These are phyloP conservation scores for Cercophora samala DNA, from an alignment of 495 filamentous ascomycete genomes.

Conservation along the genomic window DNA sequence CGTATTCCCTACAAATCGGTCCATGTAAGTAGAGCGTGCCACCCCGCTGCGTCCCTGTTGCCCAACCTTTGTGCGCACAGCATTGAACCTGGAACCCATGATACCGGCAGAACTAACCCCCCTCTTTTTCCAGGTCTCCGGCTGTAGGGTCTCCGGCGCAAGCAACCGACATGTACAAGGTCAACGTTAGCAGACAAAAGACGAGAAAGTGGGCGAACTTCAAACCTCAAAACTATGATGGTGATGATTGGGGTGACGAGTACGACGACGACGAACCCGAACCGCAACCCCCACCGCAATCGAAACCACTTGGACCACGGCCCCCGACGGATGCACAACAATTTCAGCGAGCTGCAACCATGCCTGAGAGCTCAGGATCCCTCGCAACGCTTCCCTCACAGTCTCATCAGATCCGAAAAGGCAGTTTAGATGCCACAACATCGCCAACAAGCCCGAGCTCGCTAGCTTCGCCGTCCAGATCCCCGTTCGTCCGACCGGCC, in stretches of 20 bases:
- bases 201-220: constrained; percentile 95
- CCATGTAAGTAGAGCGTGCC: constrained; percentile 20
- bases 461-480: constrained; percentile 34
- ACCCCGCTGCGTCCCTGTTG: not conserved
- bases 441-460: constrained; percentile 31
- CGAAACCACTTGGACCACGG: constrained; percentile 28
- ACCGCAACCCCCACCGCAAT: constrained; percentile 34
- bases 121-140: constrained; percentile 29
- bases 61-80: constrained; percentile 9
- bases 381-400: constrained; percentile 26
- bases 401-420: constrained; percentile 54
- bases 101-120: not conserved
- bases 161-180: constrained; percentile 43
- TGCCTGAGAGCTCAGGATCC: constrained; percentile 23
- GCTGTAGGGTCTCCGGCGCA: constrained; percentile 20
- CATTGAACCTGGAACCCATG: not conserved
- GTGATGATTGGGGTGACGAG: constrained; percentile 89
- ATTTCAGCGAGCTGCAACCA: constrained; percentile 16
- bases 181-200: constrained; percentile 86
- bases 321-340: constrained; percentile 10
- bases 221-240: constrained; percentile 82
- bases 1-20: constrained; percentile 25
- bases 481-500: constrained; percentile 67
- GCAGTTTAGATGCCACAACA: constrained; percentile 50
- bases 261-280: constrained; percentile 63